Percentiles rank a stretch among this genome's conserved stretches.
Evolutionary conservation across 768 basidiomycete genomes (phyloP).

Genomic region (Terana coerulea): DNA sequence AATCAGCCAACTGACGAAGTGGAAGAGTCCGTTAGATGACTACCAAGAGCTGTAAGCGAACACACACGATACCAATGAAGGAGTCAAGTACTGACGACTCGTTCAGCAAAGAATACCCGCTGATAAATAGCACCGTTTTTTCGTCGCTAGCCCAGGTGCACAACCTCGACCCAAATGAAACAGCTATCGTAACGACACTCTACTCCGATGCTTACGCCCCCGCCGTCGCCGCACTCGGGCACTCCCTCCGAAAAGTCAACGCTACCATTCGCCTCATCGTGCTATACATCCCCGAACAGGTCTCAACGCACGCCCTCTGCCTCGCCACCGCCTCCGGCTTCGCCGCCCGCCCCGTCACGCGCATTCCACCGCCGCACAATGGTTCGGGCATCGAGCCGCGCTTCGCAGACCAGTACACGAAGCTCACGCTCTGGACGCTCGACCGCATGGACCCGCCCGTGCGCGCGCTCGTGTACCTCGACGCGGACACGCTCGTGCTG

Average conservation of each 20-base stretch:
- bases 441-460: conserved; percentile 24
- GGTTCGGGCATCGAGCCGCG: conserved; percentile 32
- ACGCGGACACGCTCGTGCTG: conserved; percentile 40
- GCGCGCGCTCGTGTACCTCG: conserved; percentile 34
- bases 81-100: not conserved
- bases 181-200: conserved; percentile 28
- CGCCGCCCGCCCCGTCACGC: conserved; percentile 30
- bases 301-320: conserved; percentile 38
- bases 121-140: not conserved
- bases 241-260: conserved; percentile 27
- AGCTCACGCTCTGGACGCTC: conserved; percentile 39
- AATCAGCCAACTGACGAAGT: no score
- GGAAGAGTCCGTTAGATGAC: not conserved
- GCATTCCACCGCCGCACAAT: conserved; percentile 35
- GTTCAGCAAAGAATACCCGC: not conserved
- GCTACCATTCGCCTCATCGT: conserved; percentile 29
- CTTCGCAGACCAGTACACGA: conserved; percentile 42
- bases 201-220: conserved; percentile 30
- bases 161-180: conserved; percentile 1
- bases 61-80: no score
- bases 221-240: conserved; percentile 30
- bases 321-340: conserved; percentile 36
- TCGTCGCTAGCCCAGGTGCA: not conserved
- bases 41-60: conserved; percentile 1
- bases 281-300: conserved; percentile 31